A percentile compares a stretch with the other conserved stretches of the same genome.
Evolutionary conservation across 2,329 filamentous ascomycete species (phyloP).

Genomic region (Ascocoryne sarcoides): DNA sequence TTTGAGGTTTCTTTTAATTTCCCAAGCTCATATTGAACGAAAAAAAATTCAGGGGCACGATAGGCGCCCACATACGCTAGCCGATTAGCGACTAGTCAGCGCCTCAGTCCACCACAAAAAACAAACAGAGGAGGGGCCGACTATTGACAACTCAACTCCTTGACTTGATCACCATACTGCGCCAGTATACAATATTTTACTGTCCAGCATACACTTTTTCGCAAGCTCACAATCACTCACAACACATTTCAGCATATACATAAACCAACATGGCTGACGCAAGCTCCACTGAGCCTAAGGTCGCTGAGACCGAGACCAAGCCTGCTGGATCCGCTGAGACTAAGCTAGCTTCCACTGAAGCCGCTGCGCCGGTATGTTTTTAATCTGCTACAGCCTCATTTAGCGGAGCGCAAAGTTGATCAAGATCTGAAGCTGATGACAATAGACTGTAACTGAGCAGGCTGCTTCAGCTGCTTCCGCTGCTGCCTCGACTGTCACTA

Average conservation of each 20-base stretch:
- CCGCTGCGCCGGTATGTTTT: constrained; percentile 17
- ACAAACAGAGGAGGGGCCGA: constrained; percentile 3
- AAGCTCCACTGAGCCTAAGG: constrained; percentile 30
- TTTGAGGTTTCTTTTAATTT: no score
- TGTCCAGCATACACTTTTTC: constrained; percentile 7
- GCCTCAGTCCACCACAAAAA: constrained; percentile 2
- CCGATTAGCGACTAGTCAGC: constrained; percentile 7
- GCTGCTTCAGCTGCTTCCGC: constrained; percentile 29
- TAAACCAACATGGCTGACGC: constrained; percentile 19
- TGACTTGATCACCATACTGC: background rate
- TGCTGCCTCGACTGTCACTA: constrained; percentile 32
- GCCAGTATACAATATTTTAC: constrained; percentile 10
- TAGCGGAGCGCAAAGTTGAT: background rate
- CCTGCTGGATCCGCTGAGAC: constrained; percentile 30
- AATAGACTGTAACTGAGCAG: constrained; percentile 26
- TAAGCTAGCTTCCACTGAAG: constrained; percentile 15
- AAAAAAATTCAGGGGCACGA: constrained; percentile 3
- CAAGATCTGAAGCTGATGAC: constrained; percentile 8
- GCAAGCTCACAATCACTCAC: constrained; percentile 1
- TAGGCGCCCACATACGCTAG: constrained; percentile 6
- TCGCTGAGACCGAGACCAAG: constrained; percentile 35
- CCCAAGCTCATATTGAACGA: no score
- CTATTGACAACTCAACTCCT: no score
- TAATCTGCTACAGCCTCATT: background rate
- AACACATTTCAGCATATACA: constrained; percentile 7